A percentile compares a stretch with the other conserved stretches of the same genome.
Evolutionary conservation across 2,329 filamentous ascomycete genomes (phyloP).

Genomic region (Hymenotorrendiella dingleyae): DNA sequence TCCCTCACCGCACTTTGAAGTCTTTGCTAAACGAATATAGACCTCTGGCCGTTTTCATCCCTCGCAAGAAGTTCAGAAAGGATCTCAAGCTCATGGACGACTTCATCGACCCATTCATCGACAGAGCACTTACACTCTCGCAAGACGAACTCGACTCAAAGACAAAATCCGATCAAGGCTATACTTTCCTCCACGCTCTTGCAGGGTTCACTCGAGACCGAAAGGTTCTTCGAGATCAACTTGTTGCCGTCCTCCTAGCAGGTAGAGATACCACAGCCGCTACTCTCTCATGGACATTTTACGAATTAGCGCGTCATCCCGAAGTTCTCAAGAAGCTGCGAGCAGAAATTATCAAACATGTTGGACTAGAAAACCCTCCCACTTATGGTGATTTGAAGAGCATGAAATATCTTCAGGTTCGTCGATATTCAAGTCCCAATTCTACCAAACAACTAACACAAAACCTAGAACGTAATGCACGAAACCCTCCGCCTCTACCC

Average conservation of each 20-base stretch:
- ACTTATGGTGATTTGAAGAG: slow-evolving; percentile 78
- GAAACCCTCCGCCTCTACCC: slow-evolving; percentile 76
- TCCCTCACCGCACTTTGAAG: background rate
- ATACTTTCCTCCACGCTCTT: slow-evolving; percentile 83
- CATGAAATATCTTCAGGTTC: slow-evolving; percentile 69
- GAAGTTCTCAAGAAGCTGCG: slow-evolving; percentile 62
- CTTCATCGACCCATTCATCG: slow-evolving; percentile 75
- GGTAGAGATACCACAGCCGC: slow-evolving; percentile 83
- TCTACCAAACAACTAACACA: background rate
- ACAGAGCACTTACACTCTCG: slow-evolving; percentile 62
- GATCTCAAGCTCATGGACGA: slow-evolving; percentile 64
- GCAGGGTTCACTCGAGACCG: slow-evolving; percentile 71
- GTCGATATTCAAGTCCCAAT: background rate
- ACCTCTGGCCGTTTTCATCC: slow-evolving; percentile 56
- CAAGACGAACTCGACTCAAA: slow-evolving; percentile 68
- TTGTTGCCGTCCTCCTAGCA: slow-evolving; percentile 76
- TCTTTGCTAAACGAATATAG: slow-evolving; percentile 32
- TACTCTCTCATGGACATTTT: slow-evolving; percentile 75
- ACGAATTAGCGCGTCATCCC: slow-evolving; percentile 72
- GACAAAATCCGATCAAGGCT: slow-evolving; percentile 63
- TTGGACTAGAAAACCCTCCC: slow-evolving; percentile 57
- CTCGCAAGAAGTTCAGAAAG: slow-evolving; percentile 56
- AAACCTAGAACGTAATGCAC: slow-evolving; percentile 57
- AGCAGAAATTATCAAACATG: slow-evolving; percentile 59
- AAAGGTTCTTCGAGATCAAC: slow-evolving; percentile 73